phyloP scores from a whole-genome alignment of 1,284 basidiomycete genomes.

The Sphagnurus paluster region DNA sequence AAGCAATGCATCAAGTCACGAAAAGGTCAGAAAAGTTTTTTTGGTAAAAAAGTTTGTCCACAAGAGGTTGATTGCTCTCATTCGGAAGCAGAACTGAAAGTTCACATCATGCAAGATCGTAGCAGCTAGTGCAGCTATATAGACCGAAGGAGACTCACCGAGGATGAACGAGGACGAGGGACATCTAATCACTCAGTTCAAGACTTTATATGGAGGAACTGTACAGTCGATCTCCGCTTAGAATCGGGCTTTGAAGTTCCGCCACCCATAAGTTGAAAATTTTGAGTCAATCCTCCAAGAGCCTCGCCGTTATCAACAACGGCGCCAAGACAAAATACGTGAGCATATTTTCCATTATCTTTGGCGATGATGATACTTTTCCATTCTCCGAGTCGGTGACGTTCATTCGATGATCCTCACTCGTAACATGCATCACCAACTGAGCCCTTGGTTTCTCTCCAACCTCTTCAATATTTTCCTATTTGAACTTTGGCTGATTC shows the following conservation, averaged over 20 bases:
- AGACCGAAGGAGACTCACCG: slow-evolving; percentile 9
- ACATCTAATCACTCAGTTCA: background rate
- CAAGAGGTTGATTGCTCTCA: slow-evolving; percentile 64
- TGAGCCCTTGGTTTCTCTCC: slow-evolving; percentile 38
- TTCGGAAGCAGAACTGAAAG: slow-evolving; percentile 85
- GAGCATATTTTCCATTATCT: slow-evolving; percentile 7
- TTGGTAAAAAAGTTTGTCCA: slow-evolving; percentile 69
- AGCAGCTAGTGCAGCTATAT: background rate
- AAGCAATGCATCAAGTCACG: no score
- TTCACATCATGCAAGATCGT: slow-evolving; percentile 44
- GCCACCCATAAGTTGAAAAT: background rate
- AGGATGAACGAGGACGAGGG: background rate
- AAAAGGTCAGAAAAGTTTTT: slow-evolving; percentile 48
- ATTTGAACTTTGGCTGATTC: no score
- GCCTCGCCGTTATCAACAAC: background rate
- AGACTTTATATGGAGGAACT: slow-evolving; percentile 20
- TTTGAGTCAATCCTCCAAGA: slow-evolving; percentile 2
- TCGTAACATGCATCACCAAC: slow-evolving; percentile 85
- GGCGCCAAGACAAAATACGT: background rate
- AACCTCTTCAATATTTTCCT: no score
- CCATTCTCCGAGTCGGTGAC: slow-evolving; percentile 71
- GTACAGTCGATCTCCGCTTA: slow-evolving; percentile 29
- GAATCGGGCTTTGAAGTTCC: slow-evolving; percentile 15
- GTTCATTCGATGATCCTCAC: slow-evolving; percentile 61
- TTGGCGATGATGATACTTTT: slow-evolving; percentile 58